Base-by-base conservation (phyloP, 2,329 filamentous ascomycete species). In the Grosmannia clavigera region DNA sequence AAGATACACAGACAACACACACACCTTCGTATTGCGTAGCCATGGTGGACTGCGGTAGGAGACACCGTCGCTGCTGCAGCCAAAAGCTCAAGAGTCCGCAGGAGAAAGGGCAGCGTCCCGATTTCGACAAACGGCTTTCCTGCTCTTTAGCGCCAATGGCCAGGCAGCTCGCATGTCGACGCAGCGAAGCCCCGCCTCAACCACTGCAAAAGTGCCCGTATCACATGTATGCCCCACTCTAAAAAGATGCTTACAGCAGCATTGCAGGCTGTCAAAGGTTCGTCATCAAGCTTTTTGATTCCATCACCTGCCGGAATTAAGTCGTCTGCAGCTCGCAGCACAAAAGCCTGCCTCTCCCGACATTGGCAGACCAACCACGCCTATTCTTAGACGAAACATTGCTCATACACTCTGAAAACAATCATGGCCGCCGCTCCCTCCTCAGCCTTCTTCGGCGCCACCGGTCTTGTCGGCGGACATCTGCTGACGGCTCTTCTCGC, bases 401-500 rank as follows among this genome's bases (percentile, higher is more conserved):
- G 19, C 43, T 6, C 43, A 22, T 12, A 46, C 43, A 46, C 43
- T n/a, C 43, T n/a, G 19, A 5, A 40, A 12, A 19, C 43, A 46
- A 22, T 10, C 57, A 54, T 58, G 50, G 25, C 57, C 1, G 3
- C 48, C 5, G 16, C 55, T 3, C 55, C 62, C 29, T 14, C 59
- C 0, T 58, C 63, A 3, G 76, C 76, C 62, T 70, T 88, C 62
- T 79, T 83, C 66, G 86, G 86, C 64, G 81, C 79, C 66, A 89
- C 86, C 60, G 85, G 85, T 69, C 80, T 87, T 46, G 79, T 80
- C 65, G 92, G 92, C 69, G 83, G 82, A 58, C 77, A 88, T 69
- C 92, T 96, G 70, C 84, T 96, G 68, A 72, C 75, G 7, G 77
- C 75, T n/a, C 77, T 90, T 54, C 78, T 89, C 66, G 69, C 78